Evolutionary conservation across 345 rosid genomes (phyloP), one percentile per base, ranked within the genome.

Genomic region (Cardamine chenopodiifolia): DNA sequence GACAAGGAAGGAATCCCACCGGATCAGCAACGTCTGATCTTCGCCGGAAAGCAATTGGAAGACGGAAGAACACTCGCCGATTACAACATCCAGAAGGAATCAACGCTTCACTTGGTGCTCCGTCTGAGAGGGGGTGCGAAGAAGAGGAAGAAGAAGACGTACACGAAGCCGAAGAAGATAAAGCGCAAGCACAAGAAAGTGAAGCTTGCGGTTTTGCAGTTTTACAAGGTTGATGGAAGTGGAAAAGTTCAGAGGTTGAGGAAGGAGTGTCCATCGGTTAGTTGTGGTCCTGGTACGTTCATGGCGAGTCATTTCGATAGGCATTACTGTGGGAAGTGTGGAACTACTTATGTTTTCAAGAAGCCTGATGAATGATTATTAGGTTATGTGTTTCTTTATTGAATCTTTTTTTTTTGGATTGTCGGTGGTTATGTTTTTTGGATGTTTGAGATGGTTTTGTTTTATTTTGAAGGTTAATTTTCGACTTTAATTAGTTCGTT

Each of bases 101-200:
- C 91, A 23, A 87, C 91, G 18, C 91, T 87, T 19, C 91, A 87
- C 56, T 80, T 87, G 29, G 91, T 85, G 8, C 91, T 87, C n/a
- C 85, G 91, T 14, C 82, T 87, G 29, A 82, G 89, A 7, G 91
- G 91, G 11, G 91, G 91, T 11, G 91, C 91, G 17, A 87, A 87
- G 83, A 87, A 87, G 86, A 68, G 91, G 2, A 87, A 87, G 91
- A 87, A 87, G 91, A 87, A 87, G 87, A 85, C 86, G 37, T 87
- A 85, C 86, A 87, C 89, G 58, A 87, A 87, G 74, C 91, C 91
- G 0, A 87, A 87, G 86, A 87, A 87, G 86, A 79, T 87, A 63
- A 85, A 87, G 79, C 91, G 85, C 67, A 85, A 81, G 86, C 79
- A 87, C 49, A 87, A 83, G 87, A 87, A 87, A 78, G 91, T 87